Percentiles rank a stretch among this genome's conserved stretches.
Conservation (phyloP, 495 filamentous ascomycete genomes). For the Daldinia bambusicola region DNA sequence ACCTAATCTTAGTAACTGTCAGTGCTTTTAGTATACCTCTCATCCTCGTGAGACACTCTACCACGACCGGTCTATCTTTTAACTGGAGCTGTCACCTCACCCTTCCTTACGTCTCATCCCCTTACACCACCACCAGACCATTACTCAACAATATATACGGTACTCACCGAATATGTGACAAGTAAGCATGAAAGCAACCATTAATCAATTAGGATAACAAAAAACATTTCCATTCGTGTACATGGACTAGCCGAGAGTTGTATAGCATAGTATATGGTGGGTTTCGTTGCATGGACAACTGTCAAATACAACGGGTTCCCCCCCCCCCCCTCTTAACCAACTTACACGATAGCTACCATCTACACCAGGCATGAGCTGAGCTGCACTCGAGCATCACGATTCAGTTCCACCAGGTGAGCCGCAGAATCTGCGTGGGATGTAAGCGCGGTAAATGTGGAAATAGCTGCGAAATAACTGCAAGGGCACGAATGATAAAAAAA, state of each 20-base stretch:
- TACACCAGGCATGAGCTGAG: not conserved
- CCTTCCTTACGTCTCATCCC: not conserved
- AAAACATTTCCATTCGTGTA: not conserved
- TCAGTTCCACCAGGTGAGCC: not conserved
- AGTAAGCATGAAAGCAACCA: not conserved
- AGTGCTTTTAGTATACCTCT: not conserved
- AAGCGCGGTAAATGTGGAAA: slow-evolving; percentile 1
- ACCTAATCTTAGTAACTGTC: not conserved
- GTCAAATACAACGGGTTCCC: not conserved
- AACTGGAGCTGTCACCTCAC: not conserved
- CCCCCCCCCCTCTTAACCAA: not conserved
- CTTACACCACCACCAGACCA: not conserved
- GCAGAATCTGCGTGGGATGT: not conserved
- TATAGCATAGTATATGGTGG: not conserved
- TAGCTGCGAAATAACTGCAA: not conserved
- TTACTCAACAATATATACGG: not conserved
- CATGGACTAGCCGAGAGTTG: not conserved
- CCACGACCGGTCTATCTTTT: not conserved
- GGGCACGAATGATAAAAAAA: not conserved
- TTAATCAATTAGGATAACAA: not conserved
- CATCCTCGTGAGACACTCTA: not conserved
- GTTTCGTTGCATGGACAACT: slow-evolving; percentile 7
- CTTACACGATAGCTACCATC: not conserved
- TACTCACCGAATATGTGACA: not conserved
- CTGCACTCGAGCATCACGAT: not conserved